Evolutionary conservation across 2,329 filamentous ascomycete genomes (phyloP).

Genomic region (Lachnellula subtilissima): DNA sequence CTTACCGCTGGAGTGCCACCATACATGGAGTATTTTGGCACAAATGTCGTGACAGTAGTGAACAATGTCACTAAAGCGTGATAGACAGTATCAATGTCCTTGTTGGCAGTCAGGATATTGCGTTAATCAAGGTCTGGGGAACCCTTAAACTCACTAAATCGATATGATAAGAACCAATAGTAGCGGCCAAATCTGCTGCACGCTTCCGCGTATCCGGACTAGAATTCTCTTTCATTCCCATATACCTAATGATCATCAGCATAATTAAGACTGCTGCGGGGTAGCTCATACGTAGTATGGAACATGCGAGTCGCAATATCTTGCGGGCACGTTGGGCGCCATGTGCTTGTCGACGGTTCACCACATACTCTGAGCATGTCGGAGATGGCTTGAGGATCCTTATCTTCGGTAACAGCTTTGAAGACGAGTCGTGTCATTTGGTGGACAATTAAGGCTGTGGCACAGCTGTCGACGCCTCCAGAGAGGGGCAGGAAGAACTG

Average conservation of each 20-base stretch:
- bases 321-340: conserved; percentile 39
- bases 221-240: conserved; percentile 50
- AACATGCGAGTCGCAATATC: conserved; percentile 56
- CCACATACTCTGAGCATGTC: conserved; percentile 47
- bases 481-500: conserved; percentile 46
- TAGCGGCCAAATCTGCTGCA: conserved; percentile 30
- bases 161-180: conserved; percentile 67
- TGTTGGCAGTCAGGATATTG: too few relatives aligned
- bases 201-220: too few relatives aligned
- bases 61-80: conserved; percentile 57
- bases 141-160: conserved; percentile 52
- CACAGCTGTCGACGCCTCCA: conserved; percentile 58
- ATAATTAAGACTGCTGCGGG: neutral
- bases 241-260: conserved; percentile 40
- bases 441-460: conserved; percentile 44
- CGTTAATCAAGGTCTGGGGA: neutral
- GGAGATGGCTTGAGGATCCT: conserved; percentile 47
- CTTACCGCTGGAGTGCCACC: conserved; percentile 40
- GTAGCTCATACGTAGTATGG: conserved; percentile 43
- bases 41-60: conserved; percentile 52
- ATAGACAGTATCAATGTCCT: conserved; percentile 56
- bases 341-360: conserved; percentile 40
- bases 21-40: conserved; percentile 54
- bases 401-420: conserved; percentile 44
- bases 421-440: conserved; percentile 49